These are phyloP conservation scores for Colletotrichum phormii DNA, from an alignment of 2,329 filamentous ascomycete species.

Conservation along the genomic window DNA sequence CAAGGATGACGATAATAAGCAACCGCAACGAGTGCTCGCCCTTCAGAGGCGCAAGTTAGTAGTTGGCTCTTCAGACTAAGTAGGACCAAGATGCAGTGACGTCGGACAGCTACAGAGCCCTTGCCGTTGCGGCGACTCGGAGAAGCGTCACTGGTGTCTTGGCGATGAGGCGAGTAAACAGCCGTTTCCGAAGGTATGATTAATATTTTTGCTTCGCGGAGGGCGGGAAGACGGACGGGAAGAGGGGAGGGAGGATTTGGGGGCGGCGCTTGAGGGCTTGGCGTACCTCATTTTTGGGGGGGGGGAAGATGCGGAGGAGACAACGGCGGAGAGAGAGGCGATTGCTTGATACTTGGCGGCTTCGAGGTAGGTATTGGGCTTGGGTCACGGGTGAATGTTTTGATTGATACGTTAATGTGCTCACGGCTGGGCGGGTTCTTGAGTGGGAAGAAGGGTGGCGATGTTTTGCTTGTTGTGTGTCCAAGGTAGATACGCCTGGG, in stretches of 20 bases:
- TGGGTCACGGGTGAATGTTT: too few species aligned
- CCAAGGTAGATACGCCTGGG: too few species aligned
- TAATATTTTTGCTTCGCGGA: not conserved
- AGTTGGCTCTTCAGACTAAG: too few species aligned
- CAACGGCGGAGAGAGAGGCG: too few species aligned
- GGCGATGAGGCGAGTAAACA: not conserved
- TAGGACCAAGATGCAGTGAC: not conserved
- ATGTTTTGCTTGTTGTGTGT: too few species aligned
- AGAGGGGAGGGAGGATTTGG: not conserved
- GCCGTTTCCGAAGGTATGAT: not conserved
- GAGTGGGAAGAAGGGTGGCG: too few species aligned
- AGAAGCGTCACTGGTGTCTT: not conserved
- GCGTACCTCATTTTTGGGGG: not conserved
- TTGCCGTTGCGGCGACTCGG: not conserved
- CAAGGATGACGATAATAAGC: too few species aligned
- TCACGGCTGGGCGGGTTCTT: too few species aligned
- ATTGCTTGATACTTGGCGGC: not conserved
- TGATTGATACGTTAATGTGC: too few species aligned
- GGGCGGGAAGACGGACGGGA: not conserved
- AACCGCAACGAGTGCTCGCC: too few species aligned
- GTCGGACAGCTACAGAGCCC: not conserved
- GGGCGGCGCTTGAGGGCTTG: conserved; percentile 5
- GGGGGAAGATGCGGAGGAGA: not conserved
- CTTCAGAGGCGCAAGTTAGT: not conserved
- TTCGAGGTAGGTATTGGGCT: too few species aligned